Evolutionary conservation across 805 yeast genomes (phyloP).

Genomic region (Starmerella ratchasimensis): DNA sequence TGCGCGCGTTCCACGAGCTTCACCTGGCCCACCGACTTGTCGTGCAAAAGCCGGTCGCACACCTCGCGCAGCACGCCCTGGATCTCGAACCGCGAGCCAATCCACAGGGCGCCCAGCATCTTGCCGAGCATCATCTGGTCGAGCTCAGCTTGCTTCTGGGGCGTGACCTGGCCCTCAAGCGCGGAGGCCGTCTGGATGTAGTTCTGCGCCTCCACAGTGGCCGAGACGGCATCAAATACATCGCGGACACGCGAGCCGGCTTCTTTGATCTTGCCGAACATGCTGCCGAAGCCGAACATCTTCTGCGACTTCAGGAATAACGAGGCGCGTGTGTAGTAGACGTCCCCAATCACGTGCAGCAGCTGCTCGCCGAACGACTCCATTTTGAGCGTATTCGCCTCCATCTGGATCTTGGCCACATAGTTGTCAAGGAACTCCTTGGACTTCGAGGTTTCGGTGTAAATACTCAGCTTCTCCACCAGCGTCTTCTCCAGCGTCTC

Average conservation of each 20-base stretch:
- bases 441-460: slow-evolving; percentile 50
- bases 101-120: slow-evolving; percentile 89
- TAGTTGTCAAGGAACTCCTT: slow-evolving; percentile 51
- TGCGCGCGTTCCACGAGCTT: slow-evolving; percentile 65
- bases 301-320: slow-evolving; percentile 61
- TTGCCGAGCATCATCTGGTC: slow-evolving; percentile 79
- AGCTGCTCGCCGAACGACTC: slow-evolving; percentile 92
- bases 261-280: slow-evolving; percentile 67
- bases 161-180: slow-evolving; percentile 50
- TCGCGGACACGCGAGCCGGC: slow-evolving; percentile 73
- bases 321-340: slow-evolving; percentile 62
- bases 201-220: slow-evolving; percentile 78
- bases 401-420: slow-evolving; percentile 51
- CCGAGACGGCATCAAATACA: slow-evolving; percentile 65
- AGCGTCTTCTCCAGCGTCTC: slow-evolving; percentile 70
- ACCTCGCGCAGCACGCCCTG: slow-evolving; percentile 67
- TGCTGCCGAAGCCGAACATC: slow-evolving; percentile 75
- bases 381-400: slow-evolving; percentile 80
- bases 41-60: slow-evolving; percentile 63
- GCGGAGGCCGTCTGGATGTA: slow-evolving; percentile 61
- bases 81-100: slow-evolving; percentile 77
- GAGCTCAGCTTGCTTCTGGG: slow-evolving; percentile 57
- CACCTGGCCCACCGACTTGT: slow-evolving; percentile 44
- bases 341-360: slow-evolving; percentile 61
- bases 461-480: slow-evolving; percentile 47